Conservation (phyloP, 345 rosid species). For the Lepidium didymum region DNA sequence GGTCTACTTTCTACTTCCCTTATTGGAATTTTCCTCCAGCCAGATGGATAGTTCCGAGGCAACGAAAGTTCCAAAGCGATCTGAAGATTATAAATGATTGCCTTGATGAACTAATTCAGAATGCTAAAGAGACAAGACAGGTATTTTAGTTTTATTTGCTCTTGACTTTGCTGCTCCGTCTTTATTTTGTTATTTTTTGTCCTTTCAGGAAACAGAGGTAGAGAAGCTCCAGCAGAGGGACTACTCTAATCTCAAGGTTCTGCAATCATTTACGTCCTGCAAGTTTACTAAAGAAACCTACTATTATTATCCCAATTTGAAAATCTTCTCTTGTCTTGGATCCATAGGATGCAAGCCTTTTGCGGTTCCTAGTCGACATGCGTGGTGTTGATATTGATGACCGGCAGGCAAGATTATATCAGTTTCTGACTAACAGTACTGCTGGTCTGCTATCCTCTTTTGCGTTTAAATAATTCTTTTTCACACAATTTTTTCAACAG, state of each 20-base stretch:
- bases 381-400: conserved; percentile 87
- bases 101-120: conserved; percentile 82
- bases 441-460: not conserved
- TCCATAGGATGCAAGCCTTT: conserved; percentile 86
- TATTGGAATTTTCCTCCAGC: conserved; percentile 94
- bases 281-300: not conserved
- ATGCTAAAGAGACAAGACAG: conserved; percentile 93
- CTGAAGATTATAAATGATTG: conserved; percentile 89
- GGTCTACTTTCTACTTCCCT: conserved; percentile 91
- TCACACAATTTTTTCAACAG: conserved; percentile 31
- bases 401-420: conserved; percentile 46
- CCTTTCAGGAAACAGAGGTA: conserved; percentile 75
- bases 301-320: not conserved
- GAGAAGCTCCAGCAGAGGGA: conserved; percentile 89
- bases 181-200: conserved; percentile 2
- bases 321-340: conserved; percentile 3
- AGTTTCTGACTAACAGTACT: not conserved
- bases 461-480: not conserved
- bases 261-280: not conserved
- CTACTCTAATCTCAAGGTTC: conserved; percentile 71
- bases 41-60: conserved; percentile 88
- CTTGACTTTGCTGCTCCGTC: not conserved
- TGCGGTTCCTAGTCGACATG: conserved; percentile 91
- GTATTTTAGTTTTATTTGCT: conserved; percentile 21
- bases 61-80: conserved; percentile 71